Evolutionary conservation across 352 stramenopile species (phyloP), one percentile per base, ranked within the genome.

Genomic region (Phytophthora cactorum): DNA sequence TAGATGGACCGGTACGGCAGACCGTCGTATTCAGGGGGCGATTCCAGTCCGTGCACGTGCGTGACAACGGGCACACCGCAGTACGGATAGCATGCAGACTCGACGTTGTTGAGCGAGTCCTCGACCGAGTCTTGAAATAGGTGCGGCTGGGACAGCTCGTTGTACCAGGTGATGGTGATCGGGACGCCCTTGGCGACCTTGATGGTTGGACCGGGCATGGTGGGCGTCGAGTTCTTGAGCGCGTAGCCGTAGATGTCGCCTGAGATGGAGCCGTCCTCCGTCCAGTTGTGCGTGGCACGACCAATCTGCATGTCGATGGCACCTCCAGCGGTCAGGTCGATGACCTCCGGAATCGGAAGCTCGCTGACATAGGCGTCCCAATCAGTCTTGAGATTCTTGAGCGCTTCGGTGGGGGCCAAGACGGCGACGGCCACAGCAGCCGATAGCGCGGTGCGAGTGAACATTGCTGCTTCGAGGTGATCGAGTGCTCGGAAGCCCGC

Each of bases 41-140:
- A 82, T 52, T 86, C 76, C 3, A 86, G 45, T 4, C 81, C 81
- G 57, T 89, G 81, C 12, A 89, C 66, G 54, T 89, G 81, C 1
- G 77, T 79, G 44, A 86, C 77, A 29, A 78, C 74, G 2, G 81
- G 78, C 27, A 88, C 73, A 43, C 78, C 81, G 58, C 81, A 89
- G 68, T 88, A 80, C 45, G 78, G 78, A 58, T 81, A 88, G 55
- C 81, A 89, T 0, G 46, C 11, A 6, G 81, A 89, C 50, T 75
- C 78, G 38, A 57, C 28, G 17, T 50, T 70, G 50, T 31, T 74
- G 32, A 89, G 66, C 8, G 63, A 62, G 22, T 56, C 45, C 44
- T 89, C 66, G 27, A 86, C 73, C 0, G 28, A 61, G 12, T 86
- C 63, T 34, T 74, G 55, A 3, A 89, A 64, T 14, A 89, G 39